A percentile compares a stretch with the other conserved stretches of the same genome.
These are phyloP conservation scores for Dalbergia cultrata DNA, from an alignment of 306 rosid genomes.

Conservation along the genomic window DNA sequence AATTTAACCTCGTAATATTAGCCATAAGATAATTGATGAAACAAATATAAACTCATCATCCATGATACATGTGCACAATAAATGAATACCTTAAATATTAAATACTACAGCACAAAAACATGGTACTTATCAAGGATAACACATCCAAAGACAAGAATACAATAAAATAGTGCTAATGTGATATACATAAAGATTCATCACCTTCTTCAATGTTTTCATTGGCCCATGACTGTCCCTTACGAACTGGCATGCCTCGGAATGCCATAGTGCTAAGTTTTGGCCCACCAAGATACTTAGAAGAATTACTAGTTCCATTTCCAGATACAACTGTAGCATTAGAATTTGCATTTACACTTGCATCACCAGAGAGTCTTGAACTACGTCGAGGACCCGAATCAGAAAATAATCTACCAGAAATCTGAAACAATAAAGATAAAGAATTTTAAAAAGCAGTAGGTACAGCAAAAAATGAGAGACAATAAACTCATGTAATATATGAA, in stretches of 20 bases:
- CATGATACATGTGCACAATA: not conserved
- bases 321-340: slow-evolving; percentile 62
- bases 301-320: slow-evolving; percentile 80
- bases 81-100: slow-evolving; percentile 1
- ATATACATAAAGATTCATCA: slow-evolving; percentile 40
- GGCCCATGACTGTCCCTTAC: slow-evolving; percentile 87
- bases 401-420: slow-evolving; percentile 92
- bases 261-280: slow-evolving; percentile 80
- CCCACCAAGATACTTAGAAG: slow-evolving; percentile 87
- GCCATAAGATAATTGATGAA: slow-evolving; percentile 34
- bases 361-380: slow-evolving; percentile 85
- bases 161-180: slow-evolving; percentile 3
- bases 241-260: slow-evolving; percentile 73
- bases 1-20: slow-evolving; percentile 12
- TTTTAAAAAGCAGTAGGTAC: not conserved
- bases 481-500: slow-evolving; percentile 32
- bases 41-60: slow-evolving; percentile 4
- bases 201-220: slow-evolving; percentile 92
- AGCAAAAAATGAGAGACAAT: slow-evolving; percentile 3
- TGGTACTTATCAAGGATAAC: slow-evolving; percentile 19
- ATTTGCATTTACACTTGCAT: slow-evolving; percentile 70
- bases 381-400: slow-evolving; percentile 96
- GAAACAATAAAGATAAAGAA: slow-evolving; percentile 23
- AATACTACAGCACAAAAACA: slow-evolving; percentile 12
- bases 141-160: slow-evolving; percentile 2